A percentile compares a stretch with the other conserved stretches of the same genome.
phyloP scores from a whole-genome alignment of 2,329 filamentous ascomycete species.

The Teratosphaeria zuluensis region DNA sequence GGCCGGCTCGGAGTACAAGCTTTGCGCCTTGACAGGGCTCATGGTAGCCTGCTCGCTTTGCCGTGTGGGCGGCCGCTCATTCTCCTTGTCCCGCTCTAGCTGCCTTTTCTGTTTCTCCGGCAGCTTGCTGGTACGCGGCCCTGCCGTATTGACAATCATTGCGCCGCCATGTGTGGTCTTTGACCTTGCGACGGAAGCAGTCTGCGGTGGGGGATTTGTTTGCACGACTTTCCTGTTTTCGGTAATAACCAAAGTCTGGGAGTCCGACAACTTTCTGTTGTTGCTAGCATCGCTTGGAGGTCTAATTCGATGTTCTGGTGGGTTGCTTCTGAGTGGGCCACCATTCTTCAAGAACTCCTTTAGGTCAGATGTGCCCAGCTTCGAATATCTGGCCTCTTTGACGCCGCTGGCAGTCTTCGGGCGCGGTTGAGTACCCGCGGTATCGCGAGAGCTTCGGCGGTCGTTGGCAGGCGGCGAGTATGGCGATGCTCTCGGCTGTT shows the following conservation, averaged over 20 bases:
- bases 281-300: not conserved
- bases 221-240: not conserved
- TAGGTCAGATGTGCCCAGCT: constrained; percentile 12
- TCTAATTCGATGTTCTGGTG: constrained; percentile 6
- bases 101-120: not conserved
- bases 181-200: not conserved
- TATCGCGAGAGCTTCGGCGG: not conserved
- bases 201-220: not conserved
- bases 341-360: constrained; percentile 15
- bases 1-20: not conserved
- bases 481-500: constrained; percentile 6
- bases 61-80: not conserved
- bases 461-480: not conserved
- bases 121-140: not conserved
- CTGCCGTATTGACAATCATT: constrained; percentile 1
- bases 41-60: not conserved
- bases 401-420: constrained; percentile 9
- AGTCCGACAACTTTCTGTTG: not conserved
- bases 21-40: not conserved
- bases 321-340: constrained; percentile 16
- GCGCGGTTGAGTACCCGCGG: constrained; percentile 3
- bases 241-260: not conserved
- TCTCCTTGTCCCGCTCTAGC: not conserved
- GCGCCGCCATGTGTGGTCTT: constrained; percentile 3
- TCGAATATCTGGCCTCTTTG: constrained; percentile 2